Evolutionary conservation across 768 basidiomycete genomes (phyloP).

Genomic region (Infundibulicybe gibba): DNA sequence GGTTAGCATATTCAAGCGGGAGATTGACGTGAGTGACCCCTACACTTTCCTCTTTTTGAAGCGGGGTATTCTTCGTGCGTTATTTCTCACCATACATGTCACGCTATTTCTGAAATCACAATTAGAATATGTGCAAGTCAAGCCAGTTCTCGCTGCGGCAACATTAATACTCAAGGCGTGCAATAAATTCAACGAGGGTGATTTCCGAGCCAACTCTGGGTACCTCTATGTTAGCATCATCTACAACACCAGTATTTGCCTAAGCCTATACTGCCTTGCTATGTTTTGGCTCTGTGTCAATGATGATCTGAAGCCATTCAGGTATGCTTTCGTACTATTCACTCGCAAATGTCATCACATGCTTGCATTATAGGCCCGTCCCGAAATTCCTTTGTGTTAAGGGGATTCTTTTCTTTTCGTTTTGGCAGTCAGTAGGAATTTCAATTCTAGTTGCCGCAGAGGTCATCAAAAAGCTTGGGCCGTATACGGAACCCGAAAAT

Average conservation of each 20-base stretch:
- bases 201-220: slow-evolving; percentile 79
- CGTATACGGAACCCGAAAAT: slow-evolving; percentile 84
- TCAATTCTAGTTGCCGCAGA: slow-evolving; percentile 86
- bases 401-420: slow-evolving; percentile 96
- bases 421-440: slow-evolving; percentile 91
- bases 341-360: neutral
- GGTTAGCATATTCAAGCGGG: slow-evolving; percentile 72
- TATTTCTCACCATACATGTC: neutral
- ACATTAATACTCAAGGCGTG: slow-evolving; percentile 85
- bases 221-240: slow-evolving; percentile 89
- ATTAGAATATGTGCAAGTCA: slow-evolving; percentile 95
- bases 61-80: slow-evolving; percentile 87
- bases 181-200: slow-evolving; percentile 88
- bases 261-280: slow-evolving; percentile 85
- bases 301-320: slow-evolving; percentile 85
- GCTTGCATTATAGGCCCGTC: slow-evolving; percentile 55
- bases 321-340: slow-evolving; percentile 37
- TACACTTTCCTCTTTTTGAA: slow-evolving; percentile 92
- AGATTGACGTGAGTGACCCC: slow-evolving; percentile 93
- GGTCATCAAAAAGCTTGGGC: slow-evolving; percentile 74
- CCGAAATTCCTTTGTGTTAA: slow-evolving; percentile 99
- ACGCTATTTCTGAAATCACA: neutral
- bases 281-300: slow-evolving; percentile 96
- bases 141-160: slow-evolving; percentile 81
- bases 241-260: slow-evolving; percentile 79